Percentiles rank a stretch among this genome's conserved stretches.
phyloP scores from a whole-genome alignment of 2,329 filamentous ascomycete species.

The Diaporthe aspalathi region DNA sequence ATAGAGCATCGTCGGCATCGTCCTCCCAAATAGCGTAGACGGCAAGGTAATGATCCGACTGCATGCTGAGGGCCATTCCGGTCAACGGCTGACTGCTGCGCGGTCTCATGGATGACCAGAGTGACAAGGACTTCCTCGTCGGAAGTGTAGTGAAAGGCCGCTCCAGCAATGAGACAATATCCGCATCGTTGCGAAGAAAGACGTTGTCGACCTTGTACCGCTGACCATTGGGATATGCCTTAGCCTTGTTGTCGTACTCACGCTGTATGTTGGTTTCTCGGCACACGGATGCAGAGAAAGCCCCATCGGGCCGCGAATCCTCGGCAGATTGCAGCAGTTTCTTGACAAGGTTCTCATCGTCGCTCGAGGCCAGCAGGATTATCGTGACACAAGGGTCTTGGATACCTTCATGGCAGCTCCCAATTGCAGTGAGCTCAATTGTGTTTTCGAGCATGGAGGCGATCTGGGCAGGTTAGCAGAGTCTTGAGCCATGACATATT shows the following conservation, averaged over 20 bases:
- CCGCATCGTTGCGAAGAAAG: neutral
- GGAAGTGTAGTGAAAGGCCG: neutral
- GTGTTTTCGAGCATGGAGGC: neutral
- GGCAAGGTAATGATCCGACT: slow-evolving; percentile 9
- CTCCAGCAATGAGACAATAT: neutral
- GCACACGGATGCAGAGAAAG: neutral
- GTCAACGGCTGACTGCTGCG: neutral
- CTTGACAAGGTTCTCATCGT: neutral
- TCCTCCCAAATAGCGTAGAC: neutral
- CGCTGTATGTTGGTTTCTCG: slow-evolving; percentile 8
- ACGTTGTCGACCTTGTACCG: slow-evolving; percentile 10
- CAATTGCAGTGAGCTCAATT: slow-evolving; percentile 4
- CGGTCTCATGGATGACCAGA: slow-evolving; percentile 15
- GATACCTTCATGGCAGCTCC: neutral
- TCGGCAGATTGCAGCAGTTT: neutral
- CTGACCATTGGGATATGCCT: neutral
- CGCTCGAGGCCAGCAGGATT: neutral
- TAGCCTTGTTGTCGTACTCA: slow-evolving; percentile 15
- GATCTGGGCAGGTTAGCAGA: neutral
- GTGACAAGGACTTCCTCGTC: slow-evolving; percentile 5
- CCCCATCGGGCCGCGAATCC: neutral
- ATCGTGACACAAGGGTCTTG: neutral
- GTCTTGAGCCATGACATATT: neutral
- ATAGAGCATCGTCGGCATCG: neutral
- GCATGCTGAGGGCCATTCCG: neutral